Conservation (phyloP, 306 rosid genomes). For the Rosa multiflora region DNA sequence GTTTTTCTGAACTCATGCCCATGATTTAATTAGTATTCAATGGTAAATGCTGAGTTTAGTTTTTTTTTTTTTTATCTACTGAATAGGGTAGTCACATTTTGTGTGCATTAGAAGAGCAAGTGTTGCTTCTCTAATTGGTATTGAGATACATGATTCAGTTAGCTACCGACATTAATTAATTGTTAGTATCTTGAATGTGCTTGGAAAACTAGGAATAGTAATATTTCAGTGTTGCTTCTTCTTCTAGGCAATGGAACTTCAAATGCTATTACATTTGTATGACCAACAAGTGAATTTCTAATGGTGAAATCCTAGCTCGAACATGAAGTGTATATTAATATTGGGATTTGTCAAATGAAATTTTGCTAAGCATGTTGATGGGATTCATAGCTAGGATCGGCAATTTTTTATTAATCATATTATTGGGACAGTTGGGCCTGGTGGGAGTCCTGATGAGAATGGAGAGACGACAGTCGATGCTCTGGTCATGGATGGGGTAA, state of each 20-base stretch:
- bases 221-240: not conserved
- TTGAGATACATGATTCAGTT: not conserved
- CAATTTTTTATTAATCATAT: not conserved
- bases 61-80: constrained; percentile 5
- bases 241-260: not conserved
- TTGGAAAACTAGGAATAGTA: not conserved
- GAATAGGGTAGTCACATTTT: not conserved
- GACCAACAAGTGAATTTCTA: not conserved
- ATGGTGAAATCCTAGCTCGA: not conserved
- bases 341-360: not conserved
- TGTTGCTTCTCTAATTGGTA: not conserved
- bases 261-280: not conserved
- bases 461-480: constrained; percentile 34
- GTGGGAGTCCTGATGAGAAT: constrained; percentile 49
- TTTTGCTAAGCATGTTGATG: not conserved
- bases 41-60: not conserved
- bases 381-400: not conserved
- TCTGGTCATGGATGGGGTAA: no score
- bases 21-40: not conserved
- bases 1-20: not conserved
- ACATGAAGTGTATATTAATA: not conserved
- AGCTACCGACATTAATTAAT: not conserved
- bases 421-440: constrained; percentile 40
- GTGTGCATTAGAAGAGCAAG: not conserved
- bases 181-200: not conserved